Evolutionary conservation across 176 grass and related monocot genomes (phyloP), one percentile per base, ranked within the genome.

Genomic region (Rhipidocladum racemiflorum): DNA sequence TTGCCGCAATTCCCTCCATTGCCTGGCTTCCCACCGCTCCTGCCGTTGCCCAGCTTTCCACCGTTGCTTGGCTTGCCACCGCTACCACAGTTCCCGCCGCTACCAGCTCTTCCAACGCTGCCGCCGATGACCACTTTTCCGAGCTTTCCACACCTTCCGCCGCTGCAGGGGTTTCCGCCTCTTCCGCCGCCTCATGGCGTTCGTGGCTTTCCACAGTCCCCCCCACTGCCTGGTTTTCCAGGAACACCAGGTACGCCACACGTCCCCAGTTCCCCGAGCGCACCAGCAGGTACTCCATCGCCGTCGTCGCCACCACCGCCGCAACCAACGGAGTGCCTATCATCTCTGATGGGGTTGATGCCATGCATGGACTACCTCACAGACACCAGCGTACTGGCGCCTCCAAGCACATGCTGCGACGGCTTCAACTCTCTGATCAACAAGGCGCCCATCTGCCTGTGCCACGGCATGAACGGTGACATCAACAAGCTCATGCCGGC

Each of bases 331-430:
- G 81, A 83, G 6, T 85, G 83, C 20, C 6, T 63, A 0, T 1
- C 83, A 6, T 61, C 42, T 48, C 1, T 85, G 10, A 72, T 71
- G 83, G 29, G 30, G n/a, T 8, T 85, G 66, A 85, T 15, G 55
- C 66, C 75, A 5, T 85, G 84, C 56, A 64, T 64, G 55, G 84
- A 85, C 42, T 85, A 42, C 75, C 18, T 85, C 32, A 85, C 75
- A 4, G 20, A 43, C 66, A 53, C 18, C 5, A 23, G 11, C 17
- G 71, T 64, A 3, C 1, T 1, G 10, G 17, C 17, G 6, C 84
- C 84, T 16, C 68, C 84, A 6, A 9, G 56, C 42, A 30, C 68
- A 2, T 85, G 84, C 24, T 85, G 75, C 10, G 57, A 53, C 44
- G 56, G 75, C 10, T 20, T 79, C 34, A 49, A 36, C 30, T 51